Conservation (phyloP, 148 eudicot genomes). For the Persicaria maculosa region DNA sequence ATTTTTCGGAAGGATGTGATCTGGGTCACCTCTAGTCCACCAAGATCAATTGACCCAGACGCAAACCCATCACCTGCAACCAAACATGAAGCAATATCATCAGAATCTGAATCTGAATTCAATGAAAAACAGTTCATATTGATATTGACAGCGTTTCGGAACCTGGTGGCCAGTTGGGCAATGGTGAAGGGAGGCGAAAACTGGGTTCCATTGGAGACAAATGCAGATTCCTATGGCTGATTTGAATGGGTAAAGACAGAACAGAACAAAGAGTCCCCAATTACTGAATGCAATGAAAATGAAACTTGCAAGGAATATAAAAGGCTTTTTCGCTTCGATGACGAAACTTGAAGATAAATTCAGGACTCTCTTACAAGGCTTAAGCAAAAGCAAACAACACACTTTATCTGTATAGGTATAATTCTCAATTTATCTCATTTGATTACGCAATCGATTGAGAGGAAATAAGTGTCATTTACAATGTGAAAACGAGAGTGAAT, state of each 20-base stretch:
- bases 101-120: not conserved
- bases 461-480: too few species aligned
- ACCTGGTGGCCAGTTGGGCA: conserved; percentile 7
- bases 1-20: conserved; percentile 11
- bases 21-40: conserved; percentile 13
- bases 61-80: conserved; percentile 12
- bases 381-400: not conserved
- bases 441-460: too few species aligned
- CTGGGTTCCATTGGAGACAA: not conserved
- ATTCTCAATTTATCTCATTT: too few species aligned
- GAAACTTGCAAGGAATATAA: conserved; percentile 1
- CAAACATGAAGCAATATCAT: not conserved
- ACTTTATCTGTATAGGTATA: too few species aligned
- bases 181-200: conserved; percentile 9
- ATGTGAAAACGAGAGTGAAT: too few species aligned
- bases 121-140: not conserved
- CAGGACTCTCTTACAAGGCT: not conserved
- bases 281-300: conserved; percentile 8
- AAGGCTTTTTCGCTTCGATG: not conserved
- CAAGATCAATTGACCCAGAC: conserved; percentile 11
- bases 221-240: not conserved
- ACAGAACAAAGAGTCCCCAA: not conserved
- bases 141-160: not conserved
- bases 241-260: not conserved
- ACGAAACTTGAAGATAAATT: not conserved